A percentile compares a stretch with the other conserved stretches of the same genome.
Evolutionary conservation across 768 basidiomycete species (phyloP).

Genomic region (Tylopilus cervinicoccineus): DNA sequence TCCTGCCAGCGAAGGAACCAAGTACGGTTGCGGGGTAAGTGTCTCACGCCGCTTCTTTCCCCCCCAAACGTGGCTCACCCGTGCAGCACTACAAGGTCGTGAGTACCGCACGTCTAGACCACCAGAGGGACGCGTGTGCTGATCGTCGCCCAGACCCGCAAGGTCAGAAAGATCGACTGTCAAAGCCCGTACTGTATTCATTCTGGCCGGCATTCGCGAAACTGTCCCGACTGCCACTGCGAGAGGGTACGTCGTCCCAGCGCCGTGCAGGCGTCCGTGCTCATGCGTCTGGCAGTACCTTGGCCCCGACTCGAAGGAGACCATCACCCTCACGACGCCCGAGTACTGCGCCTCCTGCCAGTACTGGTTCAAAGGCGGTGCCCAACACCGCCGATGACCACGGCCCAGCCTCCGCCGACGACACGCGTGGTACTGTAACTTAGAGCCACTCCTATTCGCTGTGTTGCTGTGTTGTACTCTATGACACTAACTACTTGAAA

Average conservation of each 20-base stretch:
- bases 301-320: slow-evolving; percentile 68
- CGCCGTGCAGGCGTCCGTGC: not conserved
- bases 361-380: slow-evolving; percentile 53
- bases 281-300: slow-evolving; percentile 41
- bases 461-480: slow-evolving; percentile 22
- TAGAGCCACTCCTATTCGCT: slow-evolving; percentile 28
- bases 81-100: slow-evolving; percentile 67
- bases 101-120: slow-evolving; percentile 34
- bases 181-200: slow-evolving; percentile 35
- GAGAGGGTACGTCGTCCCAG: slow-evolving; percentile 35
- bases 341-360: slow-evolving; percentile 57
- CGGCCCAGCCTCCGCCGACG: slow-evolving; percentile 7
- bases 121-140: not conserved
- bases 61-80: not conserved
- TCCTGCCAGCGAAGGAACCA: slow-evolving; percentile 61
- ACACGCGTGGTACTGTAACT: slow-evolving; percentile 22
- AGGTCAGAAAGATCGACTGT: slow-evolving; percentile 34
- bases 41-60: slow-evolving; percentile 21
- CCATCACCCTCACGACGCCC: slow-evolving; percentile 44
- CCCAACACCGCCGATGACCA: slow-evolving; percentile 35
- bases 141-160: slow-evolving; percentile 29
- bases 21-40: slow-evolving; percentile 64
- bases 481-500: slow-evolving; percentile 17
- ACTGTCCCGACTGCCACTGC: slow-evolving; percentile 41
- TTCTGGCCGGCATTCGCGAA: slow-evolving; percentile 38